Evolutionary conservation across 768 basidiomycete genomes (phyloP).

Genomic region (Panaeolus cyanescens): DNA sequence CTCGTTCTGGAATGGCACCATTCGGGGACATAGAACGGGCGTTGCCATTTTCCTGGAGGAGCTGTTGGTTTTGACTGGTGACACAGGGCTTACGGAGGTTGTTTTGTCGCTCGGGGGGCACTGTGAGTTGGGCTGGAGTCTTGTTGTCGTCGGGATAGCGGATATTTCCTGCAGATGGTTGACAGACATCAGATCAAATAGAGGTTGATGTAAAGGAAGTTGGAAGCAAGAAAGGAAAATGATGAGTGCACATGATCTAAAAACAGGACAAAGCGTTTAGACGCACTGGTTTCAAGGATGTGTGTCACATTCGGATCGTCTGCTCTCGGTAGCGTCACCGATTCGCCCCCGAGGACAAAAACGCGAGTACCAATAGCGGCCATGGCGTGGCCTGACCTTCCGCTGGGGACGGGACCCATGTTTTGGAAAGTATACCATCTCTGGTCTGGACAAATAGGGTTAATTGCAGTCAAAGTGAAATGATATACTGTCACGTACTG

Average conservation of each 20-base stretch:
- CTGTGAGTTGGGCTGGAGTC: slow-evolving; percentile 24
- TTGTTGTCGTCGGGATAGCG: slow-evolving; percentile 79
- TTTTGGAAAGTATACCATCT: slow-evolving; percentile 99
- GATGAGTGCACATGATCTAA: slow-evolving; percentile 4
- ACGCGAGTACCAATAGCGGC: slow-evolving; percentile 87
- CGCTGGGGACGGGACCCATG: slow-evolving; percentile 95
- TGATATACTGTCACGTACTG: slow-evolving; percentile 57
- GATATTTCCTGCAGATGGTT: slow-evolving; percentile 68
- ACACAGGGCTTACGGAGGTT: slow-evolving; percentile 52
- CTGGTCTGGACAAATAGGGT: slow-evolving; percentile 60
- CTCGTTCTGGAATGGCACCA: slow-evolving; percentile 60
- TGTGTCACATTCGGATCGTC: slow-evolving; percentile 88
- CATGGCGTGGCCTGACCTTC: slow-evolving; percentile 98
- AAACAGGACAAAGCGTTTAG: slow-evolving; percentile 4
- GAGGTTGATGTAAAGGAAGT: slow-evolving; percentile 1
- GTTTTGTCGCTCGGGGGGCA: slow-evolving; percentile 32
- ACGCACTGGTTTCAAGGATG: slow-evolving; percentile 92
- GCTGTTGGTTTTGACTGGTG: slow-evolving; percentile 26
- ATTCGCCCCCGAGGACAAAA: slow-evolving; percentile 95
- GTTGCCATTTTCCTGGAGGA: slow-evolving; percentile 23
- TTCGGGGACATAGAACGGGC: slow-evolving; percentile 69
- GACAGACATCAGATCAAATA: neutral
- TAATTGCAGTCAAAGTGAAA: neutral
- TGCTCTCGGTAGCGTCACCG: slow-evolving; percentile 66
- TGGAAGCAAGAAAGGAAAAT: neutral